Conservation (phyloP, 345 rosid genomes). For the Heritiera fomes region DNA sequence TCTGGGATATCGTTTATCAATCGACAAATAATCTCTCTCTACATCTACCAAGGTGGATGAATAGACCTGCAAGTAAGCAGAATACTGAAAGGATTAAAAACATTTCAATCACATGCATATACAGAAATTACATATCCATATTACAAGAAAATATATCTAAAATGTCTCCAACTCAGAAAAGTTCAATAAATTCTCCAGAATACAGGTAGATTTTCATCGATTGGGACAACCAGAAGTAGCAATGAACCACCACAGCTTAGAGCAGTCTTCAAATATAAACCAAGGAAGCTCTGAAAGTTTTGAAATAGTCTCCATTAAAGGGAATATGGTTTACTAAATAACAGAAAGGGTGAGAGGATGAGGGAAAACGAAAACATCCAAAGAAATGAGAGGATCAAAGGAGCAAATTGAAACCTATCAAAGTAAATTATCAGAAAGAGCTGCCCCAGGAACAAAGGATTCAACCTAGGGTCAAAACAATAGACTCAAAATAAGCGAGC, state of each 20-base stretch:
- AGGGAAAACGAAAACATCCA: neutral
- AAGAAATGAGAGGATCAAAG: neutral
- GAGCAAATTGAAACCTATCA: neutral
- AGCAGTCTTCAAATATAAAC: constrained; percentile 3
- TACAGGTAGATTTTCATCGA: constrained; percentile 11
- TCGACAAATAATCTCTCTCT: constrained; percentile 77
- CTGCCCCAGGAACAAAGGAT: neutral
- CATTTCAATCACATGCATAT: constrained; percentile 12
- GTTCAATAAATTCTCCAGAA: neutral
- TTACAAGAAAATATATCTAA: neutral
- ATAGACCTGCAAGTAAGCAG: constrained; percentile 59
- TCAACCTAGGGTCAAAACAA: neutral
- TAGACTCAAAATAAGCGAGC: neutral
- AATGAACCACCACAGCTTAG: constrained; percentile 7
- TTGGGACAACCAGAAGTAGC: constrained; percentile 9
- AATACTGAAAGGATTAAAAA: constrained; percentile 10
- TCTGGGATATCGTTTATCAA: constrained; percentile 77
- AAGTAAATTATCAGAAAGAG: neutral
- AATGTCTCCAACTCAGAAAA: neutral
- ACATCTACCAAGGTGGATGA: constrained; percentile 62
- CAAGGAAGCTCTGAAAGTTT: constrained; percentile 21
- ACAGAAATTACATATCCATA: neutral
- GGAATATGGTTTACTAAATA: neutral
- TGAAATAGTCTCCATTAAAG: neutral
- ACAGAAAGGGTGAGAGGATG: neutral